Conservation (phyloP, 768 basidiomycete species). For the Hirschioporus abietinus region DNA sequence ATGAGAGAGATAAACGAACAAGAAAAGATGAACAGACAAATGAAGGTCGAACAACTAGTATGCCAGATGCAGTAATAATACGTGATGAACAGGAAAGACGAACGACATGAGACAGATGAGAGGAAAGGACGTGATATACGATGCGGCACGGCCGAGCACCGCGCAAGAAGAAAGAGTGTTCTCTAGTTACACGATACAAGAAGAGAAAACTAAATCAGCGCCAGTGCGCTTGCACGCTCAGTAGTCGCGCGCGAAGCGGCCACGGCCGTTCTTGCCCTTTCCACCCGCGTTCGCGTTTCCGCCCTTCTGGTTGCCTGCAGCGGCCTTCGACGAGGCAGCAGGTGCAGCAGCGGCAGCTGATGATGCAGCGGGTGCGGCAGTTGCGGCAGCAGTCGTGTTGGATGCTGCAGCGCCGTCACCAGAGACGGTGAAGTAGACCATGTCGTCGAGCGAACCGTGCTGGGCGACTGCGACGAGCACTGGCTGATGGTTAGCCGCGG, state of each 20-base stretch:
- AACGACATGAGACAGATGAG: neutral
- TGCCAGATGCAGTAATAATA: constrained; percentile 1
- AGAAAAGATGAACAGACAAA: neutral
- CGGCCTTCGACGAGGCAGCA: constrained; percentile 12
- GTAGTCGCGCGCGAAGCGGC: constrained; percentile 3
- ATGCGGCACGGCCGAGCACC: constrained; percentile 3
- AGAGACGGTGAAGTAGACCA: constrained; percentile 40
- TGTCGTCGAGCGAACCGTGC: constrained; percentile 57
- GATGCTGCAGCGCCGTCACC: constrained; percentile 17
- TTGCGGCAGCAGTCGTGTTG: constrained; percentile 10
- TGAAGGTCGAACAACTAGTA: neutral
- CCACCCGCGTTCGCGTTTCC: constrained; percentile 5
- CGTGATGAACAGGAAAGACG: constrained; percentile 4
- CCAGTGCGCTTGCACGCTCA: neutral
- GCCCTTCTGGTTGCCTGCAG: constrained; percentile 11
- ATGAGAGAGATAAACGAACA: neutral
- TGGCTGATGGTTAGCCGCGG: constrained; percentile 54
- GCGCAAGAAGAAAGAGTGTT: neutral
- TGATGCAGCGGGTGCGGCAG: constrained; percentile 11
- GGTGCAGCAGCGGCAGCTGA: constrained; percentile 10
- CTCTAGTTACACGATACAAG: neutral
- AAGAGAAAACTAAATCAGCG: constrained; percentile 1
- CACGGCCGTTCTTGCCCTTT: constrained; percentile 5
- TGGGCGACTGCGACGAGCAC: constrained; percentile 54
- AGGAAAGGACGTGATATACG: neutral